Conservation (phyloP, 169 alveolate species). For the Cryptosporidium meleagridis region DNA sequence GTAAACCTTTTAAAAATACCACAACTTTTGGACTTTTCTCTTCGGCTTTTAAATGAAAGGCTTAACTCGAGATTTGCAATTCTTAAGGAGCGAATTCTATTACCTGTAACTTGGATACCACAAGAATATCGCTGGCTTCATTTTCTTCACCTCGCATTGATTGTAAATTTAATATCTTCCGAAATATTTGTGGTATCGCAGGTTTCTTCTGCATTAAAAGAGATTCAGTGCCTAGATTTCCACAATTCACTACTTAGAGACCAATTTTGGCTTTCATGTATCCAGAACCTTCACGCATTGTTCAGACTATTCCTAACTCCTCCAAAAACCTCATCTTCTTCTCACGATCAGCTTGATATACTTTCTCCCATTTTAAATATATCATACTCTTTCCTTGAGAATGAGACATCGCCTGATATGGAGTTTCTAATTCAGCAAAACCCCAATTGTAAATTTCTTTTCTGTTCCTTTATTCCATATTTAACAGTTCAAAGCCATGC, state of each 20-base stretch:
- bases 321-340: conserved; percentile 30
- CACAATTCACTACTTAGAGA: conserved; percentile 17
- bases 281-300: conserved; percentile 23
- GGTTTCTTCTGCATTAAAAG: conserved; percentile 44
- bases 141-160: conserved; percentile 36
- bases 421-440: conserved; percentile 14
- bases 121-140: conserved; percentile 64
- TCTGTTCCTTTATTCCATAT: conserved; percentile 34
- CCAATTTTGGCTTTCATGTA: conserved; percentile 34
- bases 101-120: conserved; percentile 65
- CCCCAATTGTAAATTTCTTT: not conserved
- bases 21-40: conserved; percentile 47
- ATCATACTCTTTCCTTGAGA: conserved; percentile 24
- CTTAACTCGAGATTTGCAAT: conserved; percentile 35
- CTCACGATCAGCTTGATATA: conserved; percentile 48
- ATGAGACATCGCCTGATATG: not conserved
- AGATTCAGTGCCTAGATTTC: conserved; percentile 18
- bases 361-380: conserved; percentile 43
- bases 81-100: conserved; percentile 31
- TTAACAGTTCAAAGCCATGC: conserved; percentile 19
- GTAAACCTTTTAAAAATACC: conserved; percentile 49
- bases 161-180: conserved; percentile 26
- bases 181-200: conserved; percentile 59
- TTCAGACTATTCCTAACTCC: conserved; percentile 38
- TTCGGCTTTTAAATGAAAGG: conserved; percentile 11